Evolutionary conservation across 129 eudicot species (phyloP), one percentile per base, ranked within the genome.

Genomic region (Apium graveolens): DNA sequence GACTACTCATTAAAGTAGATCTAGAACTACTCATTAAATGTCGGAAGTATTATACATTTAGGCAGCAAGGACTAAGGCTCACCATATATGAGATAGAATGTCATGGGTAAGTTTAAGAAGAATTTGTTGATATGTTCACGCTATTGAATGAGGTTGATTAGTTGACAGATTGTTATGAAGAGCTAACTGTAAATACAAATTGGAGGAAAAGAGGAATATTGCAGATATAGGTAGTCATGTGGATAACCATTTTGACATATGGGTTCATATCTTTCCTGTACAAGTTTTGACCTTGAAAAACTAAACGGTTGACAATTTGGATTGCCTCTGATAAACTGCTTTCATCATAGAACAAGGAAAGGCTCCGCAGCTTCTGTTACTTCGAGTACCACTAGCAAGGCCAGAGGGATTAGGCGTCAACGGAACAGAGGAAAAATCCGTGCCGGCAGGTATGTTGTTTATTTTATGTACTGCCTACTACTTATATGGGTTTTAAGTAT

Each of bases 401-500:
- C 88, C 57, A 87, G 95, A 86, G 97, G 80, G 37, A 57, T 63
- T 55, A 87, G 91, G 81, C 92, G 99, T 73, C 91, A 96, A 79
- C 84, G 90, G 79, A 96, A 92, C 57, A 89, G 80, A 82, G 97
- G 97, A 57, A 96, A 90, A 82, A 96, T 92, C 78, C 97, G 97
- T 81, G 99, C 99, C 81, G 99, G 99, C 86, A 96, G 99, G 99
- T 96, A 86, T 82, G 63, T 73, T 37, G 8, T 46, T 37, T 44
- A 49, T 71, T 62, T 20, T 38, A 42, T 24, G 17, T 21, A n/a
- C 42, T 62, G 49, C 27, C 78, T 29, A 49, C 24, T 37, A 53
- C 53, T 66, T 74, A 44, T 60, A 39, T 35, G 1, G 18, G 42
- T 76, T 74, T 70, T 65, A 21, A 43, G n/a, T 10, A 26, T 60